phyloP scores from a whole-genome alignment of 805 yeast species.

The Myxozyma vanderwaltii region DNA sequence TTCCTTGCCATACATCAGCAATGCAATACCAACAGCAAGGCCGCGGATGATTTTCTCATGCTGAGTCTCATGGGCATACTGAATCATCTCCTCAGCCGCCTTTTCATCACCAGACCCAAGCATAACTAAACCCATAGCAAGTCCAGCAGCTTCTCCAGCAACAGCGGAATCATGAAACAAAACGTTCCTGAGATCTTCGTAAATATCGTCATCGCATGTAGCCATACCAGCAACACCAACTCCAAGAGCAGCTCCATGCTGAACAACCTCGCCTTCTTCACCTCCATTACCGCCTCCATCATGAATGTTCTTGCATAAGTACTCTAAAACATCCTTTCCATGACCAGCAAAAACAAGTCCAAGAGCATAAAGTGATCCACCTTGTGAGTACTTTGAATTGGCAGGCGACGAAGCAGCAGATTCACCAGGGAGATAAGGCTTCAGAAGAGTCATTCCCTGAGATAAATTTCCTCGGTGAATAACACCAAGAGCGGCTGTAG shows the following conservation, averaged over 20 bases:
- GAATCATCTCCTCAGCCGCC: conserved; percentile 76
- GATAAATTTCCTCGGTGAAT: conserved; percentile 93
- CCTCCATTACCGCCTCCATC: conserved; percentile 44
- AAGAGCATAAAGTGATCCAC: conserved; percentile 91
- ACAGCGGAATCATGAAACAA: conserved; percentile 88
- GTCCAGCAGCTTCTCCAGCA: conserved; percentile 94
- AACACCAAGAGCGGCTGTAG: conserved; percentile 97
- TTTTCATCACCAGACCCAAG: conserved; percentile 79
- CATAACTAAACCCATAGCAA: conserved; percentile 95
- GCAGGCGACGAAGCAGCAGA: conserved; percentile 43
- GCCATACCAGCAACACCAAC: conserved; percentile 98
- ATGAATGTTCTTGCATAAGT: conserved; percentile 69
- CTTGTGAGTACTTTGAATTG: conserved; percentile 68
- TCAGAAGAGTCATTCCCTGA: conserved; percentile 82
- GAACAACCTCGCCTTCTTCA: conserved; percentile 74
- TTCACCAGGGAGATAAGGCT: conserved; percentile 86
- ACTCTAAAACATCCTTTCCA: conserved; percentile 78
- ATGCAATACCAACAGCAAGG: conserved; percentile 84
- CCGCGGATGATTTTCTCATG: conserved; percentile 95
- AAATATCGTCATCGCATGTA: conserved; percentile 68
- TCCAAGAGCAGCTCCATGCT: conserved; percentile 96
- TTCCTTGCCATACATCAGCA: conserved; percentile 83
- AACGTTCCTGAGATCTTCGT: conserved; percentile 80
- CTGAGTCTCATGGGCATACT: conserved; percentile 91
- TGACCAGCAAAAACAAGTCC: conserved; percentile 96